Evolutionary conservation across 306 rosid species (phyloP), one percentile per base, ranked within the genome.

Genomic region (Alnus rubra): DNA sequence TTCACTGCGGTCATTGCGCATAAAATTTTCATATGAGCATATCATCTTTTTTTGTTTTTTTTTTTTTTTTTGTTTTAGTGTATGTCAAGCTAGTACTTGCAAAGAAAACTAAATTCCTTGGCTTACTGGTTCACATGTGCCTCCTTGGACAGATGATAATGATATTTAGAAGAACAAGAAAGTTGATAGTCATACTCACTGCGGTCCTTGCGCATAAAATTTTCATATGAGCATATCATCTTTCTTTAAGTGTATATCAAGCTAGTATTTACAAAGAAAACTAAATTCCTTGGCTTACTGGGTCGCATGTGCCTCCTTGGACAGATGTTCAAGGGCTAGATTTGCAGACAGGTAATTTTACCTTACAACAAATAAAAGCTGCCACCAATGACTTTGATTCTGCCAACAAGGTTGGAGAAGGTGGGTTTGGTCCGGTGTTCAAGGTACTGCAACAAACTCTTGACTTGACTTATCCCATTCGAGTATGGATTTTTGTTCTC

Each of bases 381-480:
- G 93, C 93, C 50, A 89, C 97, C 12, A 33, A 86, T 18, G 76
- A 89, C 78, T 91, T 91, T 30, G 69, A 88, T 83, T 62, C 48
- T 14, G 55, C 28, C 74, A 89, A 91, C 82, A 91, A 89, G 79
- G 82, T 91, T 51, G 96, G 96, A 74, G 92, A 91, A 88, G 93
- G 92, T 16, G 93, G 93, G 69, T 91, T 91, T 72, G 96, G 91
- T 74, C 91, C 93, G 19, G 96, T 89, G 23, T 89, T 80, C 87
- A 89, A 89, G 90, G 93, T 89, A 67, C 31, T 75, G 65, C 75
- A 35, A 49, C 59, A 50, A 64, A 69, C 11, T 77, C 37, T 59
- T 33, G 28, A 39, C 4, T 45, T 71, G 30, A 44, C 31, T 39
- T 68, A 33, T 77, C 67, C 82, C 55, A 31, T 76, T 56, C 2